phyloP scores from a whole-genome alignment of 768 basidiomycete species.

The Ramaria sp. region DNA sequence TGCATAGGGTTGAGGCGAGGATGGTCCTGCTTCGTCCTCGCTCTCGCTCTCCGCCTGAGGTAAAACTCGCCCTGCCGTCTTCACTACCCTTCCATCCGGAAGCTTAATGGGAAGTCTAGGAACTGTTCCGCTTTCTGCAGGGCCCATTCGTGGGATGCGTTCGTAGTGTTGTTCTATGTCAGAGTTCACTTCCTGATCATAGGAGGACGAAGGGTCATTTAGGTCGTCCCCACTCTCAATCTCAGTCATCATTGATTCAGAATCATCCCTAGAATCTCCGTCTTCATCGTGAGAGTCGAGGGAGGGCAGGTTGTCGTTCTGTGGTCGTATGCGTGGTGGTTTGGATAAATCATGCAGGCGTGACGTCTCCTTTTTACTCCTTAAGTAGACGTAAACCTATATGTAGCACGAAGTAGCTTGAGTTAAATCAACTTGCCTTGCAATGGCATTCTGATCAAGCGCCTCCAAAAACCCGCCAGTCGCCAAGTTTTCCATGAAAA shows the following conservation, averaged over 20 bases:
- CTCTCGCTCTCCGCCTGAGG: constrained; percentile 26
- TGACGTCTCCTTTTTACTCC: constrained; percentile 79
- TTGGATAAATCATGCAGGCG: constrained; percentile 59
- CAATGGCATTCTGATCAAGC: constrained; percentile 71
- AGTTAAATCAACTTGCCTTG: constrained; percentile 41
- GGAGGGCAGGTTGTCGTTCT: constrained; percentile 55
- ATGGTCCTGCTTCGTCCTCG: constrained; percentile 22
- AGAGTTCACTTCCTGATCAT: constrained; percentile 29
- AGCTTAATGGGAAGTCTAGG: constrained; percentile 80
- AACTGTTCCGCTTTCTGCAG: constrained; percentile 40
- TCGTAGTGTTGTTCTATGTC: constrained; percentile 75
- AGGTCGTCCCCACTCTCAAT: constrained; percentile 19
- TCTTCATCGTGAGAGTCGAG: constrained; percentile 40
- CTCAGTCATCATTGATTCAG: constrained; percentile 24
- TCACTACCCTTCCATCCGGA: constrained; percentile 63
- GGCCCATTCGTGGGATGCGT: constrained; percentile 40
- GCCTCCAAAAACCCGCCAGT: constrained; percentile 55
- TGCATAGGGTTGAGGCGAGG: constrained; percentile 15
- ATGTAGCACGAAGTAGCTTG: neutral
- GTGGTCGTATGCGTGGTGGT: constrained; percentile 31
- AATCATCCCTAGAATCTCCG: constrained; percentile 13
- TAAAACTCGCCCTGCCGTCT: constrained; percentile 32
- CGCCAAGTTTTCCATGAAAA: constrained; percentile 53
- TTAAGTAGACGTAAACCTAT: constrained; percentile 20
- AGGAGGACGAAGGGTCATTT: constrained; percentile 6